These are phyloP conservation scores for Saccharomycopsis fermentans DNA, from an alignment of 805 yeast species.

Conservation along the genomic window DNA sequence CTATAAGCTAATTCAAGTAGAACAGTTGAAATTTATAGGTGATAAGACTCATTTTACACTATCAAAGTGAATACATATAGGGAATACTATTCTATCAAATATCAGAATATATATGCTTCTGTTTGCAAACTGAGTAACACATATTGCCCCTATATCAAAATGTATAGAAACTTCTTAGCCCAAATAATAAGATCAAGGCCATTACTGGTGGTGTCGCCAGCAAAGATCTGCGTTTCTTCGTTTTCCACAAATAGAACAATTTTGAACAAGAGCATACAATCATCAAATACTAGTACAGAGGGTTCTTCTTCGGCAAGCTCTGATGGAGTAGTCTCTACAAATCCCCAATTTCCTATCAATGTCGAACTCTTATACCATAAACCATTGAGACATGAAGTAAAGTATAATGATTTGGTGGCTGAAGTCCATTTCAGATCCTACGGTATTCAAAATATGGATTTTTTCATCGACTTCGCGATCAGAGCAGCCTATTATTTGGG, in stretches of 20 bases:
- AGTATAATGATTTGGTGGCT: constrained; percentile 72
- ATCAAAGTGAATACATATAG: no score
- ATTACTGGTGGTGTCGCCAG: not conserved
- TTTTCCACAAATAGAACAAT: constrained; percentile 14
- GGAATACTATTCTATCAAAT: no score
- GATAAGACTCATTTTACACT: no score
- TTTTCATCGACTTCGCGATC: constrained; percentile 75
- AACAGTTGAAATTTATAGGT: no score
- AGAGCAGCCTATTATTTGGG: constrained; percentile 88
- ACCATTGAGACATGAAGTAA: constrained; percentile 59
- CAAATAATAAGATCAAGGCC: not conserved
- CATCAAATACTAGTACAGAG: not conserved
- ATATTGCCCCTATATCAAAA: not conserved
- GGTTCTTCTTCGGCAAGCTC: not conserved
- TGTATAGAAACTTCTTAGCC: not conserved
- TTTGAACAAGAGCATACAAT: constrained; percentile 10
- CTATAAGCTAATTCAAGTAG: no score
- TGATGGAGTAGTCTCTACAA: not conserved
- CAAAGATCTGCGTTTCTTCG: constrained; percentile 3
- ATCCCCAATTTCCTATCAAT: constrained; percentile 57
- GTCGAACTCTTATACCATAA: constrained; percentile 75
- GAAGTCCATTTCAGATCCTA: constrained; percentile 63
- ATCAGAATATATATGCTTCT: no score
- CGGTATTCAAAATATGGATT: constrained; percentile 58
- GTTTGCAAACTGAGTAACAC: no score